Evolutionary conservation across 768 basidiomycete species (phyloP).

Genomic region (Mycena floridula): DNA sequence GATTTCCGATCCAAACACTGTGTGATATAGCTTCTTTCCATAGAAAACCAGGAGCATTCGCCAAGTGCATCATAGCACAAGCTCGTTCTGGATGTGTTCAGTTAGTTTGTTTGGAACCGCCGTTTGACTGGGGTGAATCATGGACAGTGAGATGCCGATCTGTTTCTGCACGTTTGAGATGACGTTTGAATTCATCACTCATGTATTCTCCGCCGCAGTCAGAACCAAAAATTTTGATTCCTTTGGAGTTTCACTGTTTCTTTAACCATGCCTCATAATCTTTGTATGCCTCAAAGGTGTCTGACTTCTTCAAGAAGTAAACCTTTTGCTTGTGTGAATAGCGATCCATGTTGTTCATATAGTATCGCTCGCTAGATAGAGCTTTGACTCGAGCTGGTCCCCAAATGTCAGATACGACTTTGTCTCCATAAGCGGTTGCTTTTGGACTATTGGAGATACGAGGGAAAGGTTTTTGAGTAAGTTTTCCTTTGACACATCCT

Average conservation of each 20-base stretch:
- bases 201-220: conserved; percentile 15
- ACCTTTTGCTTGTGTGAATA: conserved; percentile 9
- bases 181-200: conserved; percentile 17
- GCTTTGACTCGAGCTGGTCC: conserved; percentile 18
- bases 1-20: conserved; percentile 7
- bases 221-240: conserved; percentile 7
- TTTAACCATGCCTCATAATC: conserved; percentile 20
- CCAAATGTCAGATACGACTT: conserved; percentile 18
- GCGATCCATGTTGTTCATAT: conserved; percentile 12
- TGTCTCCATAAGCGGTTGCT: conserved; percentile 14
- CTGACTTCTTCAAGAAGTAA: conserved; percentile 15
- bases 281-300: conserved; percentile 13
- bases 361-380: conserved; percentile 9
- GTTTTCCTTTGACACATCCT: conserved; percentile 19
- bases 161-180: conserved; percentile 20
- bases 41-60: conserved; percentile 9
- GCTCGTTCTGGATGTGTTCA: conserved; percentile 16
- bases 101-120: conserved; percentile 22
- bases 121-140: conserved; percentile 26
- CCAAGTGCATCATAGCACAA: conserved; percentile 19
- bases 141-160: conserved; percentile 24
- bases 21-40: conserved; percentile 15
- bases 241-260: conserved; percentile 11
- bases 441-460: conserved; percentile 1
- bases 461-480: conserved; percentile 15